A percentile compares a stretch with the other conserved stretches of the same genome.
phyloP scores from a whole-genome alignment of 2,329 filamentous ascomycete genomes.

The Dothidotthia symphoricarpi region DNA sequence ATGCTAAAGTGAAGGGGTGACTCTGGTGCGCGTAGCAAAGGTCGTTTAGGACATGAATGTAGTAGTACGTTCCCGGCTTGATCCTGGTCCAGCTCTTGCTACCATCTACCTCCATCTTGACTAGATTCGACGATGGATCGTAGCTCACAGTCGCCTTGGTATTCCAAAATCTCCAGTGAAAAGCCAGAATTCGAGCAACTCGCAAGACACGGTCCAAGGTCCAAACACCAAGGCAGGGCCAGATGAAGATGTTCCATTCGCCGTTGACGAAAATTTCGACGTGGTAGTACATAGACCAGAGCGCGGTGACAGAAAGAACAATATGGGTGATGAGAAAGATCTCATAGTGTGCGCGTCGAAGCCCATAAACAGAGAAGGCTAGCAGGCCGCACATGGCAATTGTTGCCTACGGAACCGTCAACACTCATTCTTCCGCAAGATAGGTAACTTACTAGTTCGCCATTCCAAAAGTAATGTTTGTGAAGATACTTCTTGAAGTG shows the following conservation, averaged over 20 bases:
- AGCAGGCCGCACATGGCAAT: conserved; percentile 48
- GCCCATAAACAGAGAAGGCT: conserved; percentile 51
- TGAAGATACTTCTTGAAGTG: conserved; percentile 40
- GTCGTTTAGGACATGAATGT: conserved; percentile 48
- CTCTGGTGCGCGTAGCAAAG: conserved; percentile 49
- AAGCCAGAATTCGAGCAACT: conserved; percentile 45
- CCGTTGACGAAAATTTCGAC: conserved; percentile 53
- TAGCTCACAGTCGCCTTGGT: conserved; percentile 47
- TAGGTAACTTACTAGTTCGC: conserved; percentile 44
- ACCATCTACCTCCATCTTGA: conserved; percentile 48
- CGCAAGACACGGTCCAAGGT: conserved; percentile 51
- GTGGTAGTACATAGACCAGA: conserved; percentile 55
- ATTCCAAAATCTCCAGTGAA: conserved; percentile 41
- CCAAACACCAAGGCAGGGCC: conserved; percentile 53
- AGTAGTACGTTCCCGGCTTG: conserved; percentile 52
- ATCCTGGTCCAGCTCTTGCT: conserved; percentile 36
- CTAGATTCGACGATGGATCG: conserved; percentile 45
- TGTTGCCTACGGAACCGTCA: conserved; percentile 23
- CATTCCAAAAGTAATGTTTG: conserved; percentile 53
- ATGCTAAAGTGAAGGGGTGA: conserved; percentile 49
- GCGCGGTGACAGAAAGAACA: conserved; percentile 42
- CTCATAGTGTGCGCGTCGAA: conserved; percentile 52
- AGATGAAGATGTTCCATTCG: conserved; percentile 52
- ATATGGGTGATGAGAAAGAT: conserved; percentile 47
- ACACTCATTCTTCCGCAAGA: no score